Evolutionary conservation across 768 basidiomycete genomes (phyloP).

Genomic region (Xerocomus brunneocitrinus): DNA sequence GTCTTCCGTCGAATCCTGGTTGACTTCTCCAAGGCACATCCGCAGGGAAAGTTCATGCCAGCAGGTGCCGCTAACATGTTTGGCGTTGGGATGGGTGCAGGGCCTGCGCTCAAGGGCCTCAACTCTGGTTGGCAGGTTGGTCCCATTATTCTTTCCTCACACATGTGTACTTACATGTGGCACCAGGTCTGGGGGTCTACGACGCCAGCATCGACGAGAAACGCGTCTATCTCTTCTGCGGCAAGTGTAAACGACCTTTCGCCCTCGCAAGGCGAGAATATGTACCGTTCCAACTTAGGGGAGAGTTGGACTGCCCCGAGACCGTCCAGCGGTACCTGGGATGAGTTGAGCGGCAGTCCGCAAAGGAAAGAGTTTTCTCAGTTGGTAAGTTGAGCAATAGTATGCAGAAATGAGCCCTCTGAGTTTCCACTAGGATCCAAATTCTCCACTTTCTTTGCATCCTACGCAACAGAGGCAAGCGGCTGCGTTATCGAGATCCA

Average conservation of each 20-base stretch:
- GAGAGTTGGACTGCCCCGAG: slow-evolving; percentile 53
- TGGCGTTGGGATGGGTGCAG: slow-evolving; percentile 46
- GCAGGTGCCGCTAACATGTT: slow-evolving; percentile 46
- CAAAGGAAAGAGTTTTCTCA: slow-evolving; percentile 48
- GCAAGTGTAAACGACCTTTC: slow-evolving; percentile 48
- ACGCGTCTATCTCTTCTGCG: slow-evolving; percentile 59
- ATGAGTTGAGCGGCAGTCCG: slow-evolving; percentile 47
- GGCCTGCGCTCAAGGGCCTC: slow-evolving; percentile 46
- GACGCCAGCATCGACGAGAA: slow-evolving; percentile 48
- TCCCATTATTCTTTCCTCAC: slow-evolving; percentile 12
- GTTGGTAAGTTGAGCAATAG: slow-evolving; percentile 37
- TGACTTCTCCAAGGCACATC: slow-evolving; percentile 31
- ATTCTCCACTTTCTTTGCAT: slow-evolving; percentile 40
- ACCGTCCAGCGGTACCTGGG: slow-evolving; percentile 55
- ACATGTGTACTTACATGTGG: slow-evolving; percentile 7
- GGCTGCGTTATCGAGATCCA: slow-evolving; percentile 35
- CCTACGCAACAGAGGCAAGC: slow-evolving; percentile 46
- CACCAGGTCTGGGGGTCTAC: slow-evolving; percentile 56
- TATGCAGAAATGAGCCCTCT: slow-evolving; percentile 4
- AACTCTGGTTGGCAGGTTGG: slow-evolving; percentile 68
- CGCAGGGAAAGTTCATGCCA: slow-evolving; percentile 45
- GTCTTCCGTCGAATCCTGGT: background rate
- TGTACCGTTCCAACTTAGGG: slow-evolving; percentile 42
- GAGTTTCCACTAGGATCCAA: slow-evolving; percentile 35
- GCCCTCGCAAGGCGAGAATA: slow-evolving; percentile 40